Conservation (phyloP, 2,329 filamentous ascomycete genomes). For the Sarocladium oryzae region DNA sequence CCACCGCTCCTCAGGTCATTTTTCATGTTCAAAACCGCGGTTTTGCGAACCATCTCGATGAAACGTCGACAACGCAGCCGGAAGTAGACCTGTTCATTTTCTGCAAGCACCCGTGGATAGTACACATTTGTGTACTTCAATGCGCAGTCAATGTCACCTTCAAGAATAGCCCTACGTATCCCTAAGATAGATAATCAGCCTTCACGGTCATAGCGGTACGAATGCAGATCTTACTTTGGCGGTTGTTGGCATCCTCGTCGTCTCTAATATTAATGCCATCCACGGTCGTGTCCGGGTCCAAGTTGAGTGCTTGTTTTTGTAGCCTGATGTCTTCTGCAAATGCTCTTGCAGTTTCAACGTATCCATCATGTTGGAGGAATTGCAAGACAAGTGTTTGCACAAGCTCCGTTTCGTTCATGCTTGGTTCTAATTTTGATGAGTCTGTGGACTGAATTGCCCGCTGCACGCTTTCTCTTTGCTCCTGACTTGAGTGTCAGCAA, state of each 20-base stretch:
- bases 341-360: slow-evolving; percentile 83
- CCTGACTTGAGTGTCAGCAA: slow-evolving; percentile 30
- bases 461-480: slow-evolving; percentile 53
- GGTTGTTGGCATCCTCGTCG: slow-evolving; percentile 77
- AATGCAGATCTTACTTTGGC: slow-evolving; percentile 60
- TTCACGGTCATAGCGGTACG: slow-evolving; percentile 5
- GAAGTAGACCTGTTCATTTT: slow-evolving; percentile 82
- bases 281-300: slow-evolving; percentile 45
- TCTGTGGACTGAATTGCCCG: slow-evolving; percentile 52
- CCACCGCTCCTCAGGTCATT: not conserved
- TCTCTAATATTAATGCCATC: slow-evolving; percentile 64
- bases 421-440: slow-evolving; percentile 54
- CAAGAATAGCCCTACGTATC: slow-evolving; percentile 79
- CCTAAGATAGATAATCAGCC: slow-evolving; percentile 39
- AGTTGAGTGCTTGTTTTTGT: slow-evolving; percentile 64
- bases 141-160: slow-evolving; percentile 86
- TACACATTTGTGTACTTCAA: slow-evolving; percentile 72
- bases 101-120: slow-evolving; percentile 73
- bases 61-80: slow-evolving; percentile 85
- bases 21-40: slow-evolving; percentile 42
- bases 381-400: slow-evolving; percentile 78
- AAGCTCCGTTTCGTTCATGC: slow-evolving; percentile 66
- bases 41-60: slow-evolving; percentile 83
- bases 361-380: slow-evolving; percentile 91
- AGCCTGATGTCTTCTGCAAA: slow-evolving; percentile 76